Evolutionary conservation across 768 basidiomycete genomes (phyloP).

Genomic region (Podaxis rugospora): DNA sequence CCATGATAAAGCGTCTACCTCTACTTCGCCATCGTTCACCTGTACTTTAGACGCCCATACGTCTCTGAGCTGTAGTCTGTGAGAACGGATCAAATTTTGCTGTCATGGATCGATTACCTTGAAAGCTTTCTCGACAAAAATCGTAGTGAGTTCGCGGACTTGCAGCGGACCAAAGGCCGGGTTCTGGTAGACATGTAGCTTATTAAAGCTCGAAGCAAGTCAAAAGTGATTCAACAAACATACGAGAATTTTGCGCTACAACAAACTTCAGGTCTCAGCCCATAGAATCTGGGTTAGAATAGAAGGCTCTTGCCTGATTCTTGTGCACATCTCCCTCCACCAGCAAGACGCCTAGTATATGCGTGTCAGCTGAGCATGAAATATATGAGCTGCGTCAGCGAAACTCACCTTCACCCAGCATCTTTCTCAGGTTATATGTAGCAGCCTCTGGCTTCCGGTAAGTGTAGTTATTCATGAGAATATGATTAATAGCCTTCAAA

Average conservation of each 20-base stretch:
- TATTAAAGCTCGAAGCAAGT: neutral
- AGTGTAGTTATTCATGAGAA: constrained; percentile 47
- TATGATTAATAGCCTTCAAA: constrained; percentile 54
- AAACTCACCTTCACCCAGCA: constrained; percentile 36
- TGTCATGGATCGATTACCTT: constrained; percentile 27
- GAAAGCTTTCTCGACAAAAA: constrained; percentile 49
- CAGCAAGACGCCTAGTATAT: constrained; percentile 39
- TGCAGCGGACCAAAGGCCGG: constrained; percentile 60
- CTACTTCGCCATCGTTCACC: constrained; percentile 20
- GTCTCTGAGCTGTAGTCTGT: constrained; percentile 40
- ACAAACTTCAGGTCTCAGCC: too few species aligned
- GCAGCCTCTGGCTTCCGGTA: constrained; percentile 50
- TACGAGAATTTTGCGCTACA: constrained; percentile 39
- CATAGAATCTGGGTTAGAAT: neutral
- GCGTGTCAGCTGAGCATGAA: neutral
- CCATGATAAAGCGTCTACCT: constrained; percentile 43
- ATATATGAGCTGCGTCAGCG: neutral
- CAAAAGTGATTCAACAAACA: neutral
- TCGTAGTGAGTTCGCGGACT: constrained; percentile 48
- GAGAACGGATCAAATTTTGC: neutral
- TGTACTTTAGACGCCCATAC: constrained; percentile 33
- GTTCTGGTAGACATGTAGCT: constrained; percentile 32
- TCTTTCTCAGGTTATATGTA: constrained; percentile 30
- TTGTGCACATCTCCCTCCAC: constrained; percentile 40
- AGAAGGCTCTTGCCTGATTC: constrained; percentile 29